Evolutionary conservation across 352 stramenopile genomes (phyloP).

Genomic region (Discostella stelligera): DNA sequence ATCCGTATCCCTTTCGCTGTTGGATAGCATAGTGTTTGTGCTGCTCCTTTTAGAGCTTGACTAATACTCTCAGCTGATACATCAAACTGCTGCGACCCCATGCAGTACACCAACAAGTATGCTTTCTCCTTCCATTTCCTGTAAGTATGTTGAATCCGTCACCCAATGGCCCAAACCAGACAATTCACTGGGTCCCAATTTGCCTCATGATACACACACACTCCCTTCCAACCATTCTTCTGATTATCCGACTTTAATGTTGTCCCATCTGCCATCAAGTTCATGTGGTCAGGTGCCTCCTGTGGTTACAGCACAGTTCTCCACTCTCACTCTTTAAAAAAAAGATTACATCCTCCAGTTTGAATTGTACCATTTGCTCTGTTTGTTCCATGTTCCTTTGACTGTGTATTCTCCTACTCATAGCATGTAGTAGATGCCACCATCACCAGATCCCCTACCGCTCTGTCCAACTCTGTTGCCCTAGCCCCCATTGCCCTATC

Average conservation of each 20-base stretch:
- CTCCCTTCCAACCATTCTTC: too few species aligned
- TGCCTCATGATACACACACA: too few species aligned
- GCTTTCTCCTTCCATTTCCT: background rate
- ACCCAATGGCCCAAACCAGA: too few species aligned
- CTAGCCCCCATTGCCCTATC: too few species aligned
- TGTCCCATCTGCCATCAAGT: too few species aligned
- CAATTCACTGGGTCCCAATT: too few species aligned
- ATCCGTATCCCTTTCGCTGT: slow-evolving; percentile 18
- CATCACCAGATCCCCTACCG: too few species aligned
- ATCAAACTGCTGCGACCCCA: background rate
- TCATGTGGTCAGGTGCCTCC: too few species aligned
- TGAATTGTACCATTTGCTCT: slow-evolving; percentile 5
- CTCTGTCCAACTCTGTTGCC: too few species aligned
- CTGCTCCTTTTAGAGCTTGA: slow-evolving; percentile 20
- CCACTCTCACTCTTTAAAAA: slow-evolving; percentile 5
- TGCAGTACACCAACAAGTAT: slow-evolving; percentile 23
- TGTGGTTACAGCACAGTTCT: background rate
- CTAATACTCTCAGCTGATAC: slow-evolving; percentile 22
- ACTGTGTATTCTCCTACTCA: background rate
- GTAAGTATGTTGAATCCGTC: background rate
- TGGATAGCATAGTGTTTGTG: slow-evolving; percentile 9
- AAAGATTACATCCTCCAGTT: slow-evolving; percentile 8
- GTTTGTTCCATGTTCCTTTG: slow-evolving; percentile 2
- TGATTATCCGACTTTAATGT: too few species aligned
- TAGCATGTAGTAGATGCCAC: slow-evolving; percentile 33